Conservation (phyloP, 176 grass and related monocot genomes). For the Juncus inflexus region DNA sequence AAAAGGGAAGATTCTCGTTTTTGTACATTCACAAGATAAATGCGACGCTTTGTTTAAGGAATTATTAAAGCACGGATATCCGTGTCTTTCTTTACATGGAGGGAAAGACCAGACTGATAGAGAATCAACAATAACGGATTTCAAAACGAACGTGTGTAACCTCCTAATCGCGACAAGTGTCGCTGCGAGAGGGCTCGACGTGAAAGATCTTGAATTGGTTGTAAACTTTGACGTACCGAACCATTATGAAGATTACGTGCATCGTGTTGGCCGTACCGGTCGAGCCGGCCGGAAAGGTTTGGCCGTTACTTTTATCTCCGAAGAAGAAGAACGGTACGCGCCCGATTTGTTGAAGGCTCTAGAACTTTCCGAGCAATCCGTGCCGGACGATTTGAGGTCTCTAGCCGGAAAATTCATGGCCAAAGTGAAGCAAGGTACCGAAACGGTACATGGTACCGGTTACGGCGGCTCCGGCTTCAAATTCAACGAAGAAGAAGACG, state of each 20-base stretch:
- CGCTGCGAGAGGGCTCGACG: conserved; percentile 91
- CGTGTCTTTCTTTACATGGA: conserved; percentile 82
- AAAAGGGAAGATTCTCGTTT: conserved; percentile 97
- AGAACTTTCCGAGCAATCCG: conserved; percentile 77
- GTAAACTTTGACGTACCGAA: conserved; percentile 94
- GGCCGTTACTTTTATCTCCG: conserved; percentile 88
- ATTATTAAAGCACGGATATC: conserved; percentile 84
- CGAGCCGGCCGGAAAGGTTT: conserved; percentile 85
- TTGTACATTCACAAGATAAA: conserved; percentile 98
- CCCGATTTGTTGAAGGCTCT: conserved; percentile 94
- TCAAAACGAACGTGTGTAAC: conserved; percentile 86
- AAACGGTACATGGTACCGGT: conserved; percentile 85
- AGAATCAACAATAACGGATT: conserved; percentile 88
- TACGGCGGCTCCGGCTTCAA: conserved; percentile 95
- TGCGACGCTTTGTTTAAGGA: conserved; percentile 95
- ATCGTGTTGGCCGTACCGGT: conserved; percentile 90
- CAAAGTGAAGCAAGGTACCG: conserved; percentile 88
- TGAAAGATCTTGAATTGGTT: conserved; percentile 93
- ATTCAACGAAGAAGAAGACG: conserved; percentile 97
- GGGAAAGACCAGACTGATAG: conserved; percentile 95
- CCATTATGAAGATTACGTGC: conserved; percentile 99
- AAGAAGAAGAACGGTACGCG: conserved; percentile 84
- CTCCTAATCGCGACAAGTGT: conserved; percentile 85
- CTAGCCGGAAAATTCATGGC: conserved; percentile 80
- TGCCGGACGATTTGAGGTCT: conserved; percentile 80